Evolutionary conservation across 345 rosid genomes (phyloP), one percentile per base, ranked within the genome.

Genomic region (Heritiera littoralis): DNA sequence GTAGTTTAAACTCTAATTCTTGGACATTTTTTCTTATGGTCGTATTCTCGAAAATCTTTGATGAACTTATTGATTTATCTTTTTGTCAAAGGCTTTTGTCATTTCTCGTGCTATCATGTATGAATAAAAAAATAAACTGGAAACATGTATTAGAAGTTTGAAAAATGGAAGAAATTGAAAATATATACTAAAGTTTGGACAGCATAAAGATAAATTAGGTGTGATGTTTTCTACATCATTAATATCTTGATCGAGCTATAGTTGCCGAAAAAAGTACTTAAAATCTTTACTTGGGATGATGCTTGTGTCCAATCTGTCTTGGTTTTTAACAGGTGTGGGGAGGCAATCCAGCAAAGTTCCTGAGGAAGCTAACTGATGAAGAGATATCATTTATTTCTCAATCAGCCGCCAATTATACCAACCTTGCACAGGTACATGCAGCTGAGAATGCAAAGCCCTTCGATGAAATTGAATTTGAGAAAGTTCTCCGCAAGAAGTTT

Each of bases 281-380:
- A 4, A 38, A 38, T n/a, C 17, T 17, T 38, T 20, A 45, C 35
- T 45, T 68, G 7, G 43, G 78, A 38, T 60, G 40, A 43, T 56
- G 17, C 6, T 3, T 9, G 28, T 28, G 20, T 23, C 60, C 32
- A 14, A 18, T 55, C 48, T 17, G 40, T 7, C 0, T 55, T 54
- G 64, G 14, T 72, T 23, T 71, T 71, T 28, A 54, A 82, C 86
- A 93, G 99, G 90, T 95, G 48, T 95, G 97, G 98, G 99, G 90
- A 86, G 99, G 99, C 80, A 95, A 95, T 83, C 97, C 99, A 11
- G 99, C 98, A 75, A 92, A 83, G 86, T 95, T 95, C 82, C 85
- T 95, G 86, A 89, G 99, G 83, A 91, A 92, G 90, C 92, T 95
- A 63, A 88, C 88, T 9, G 90, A 86, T 23, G 88, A 88, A 74